Percentiles rank a stretch among this genome's conserved stretches.
These are phyloP conservation scores for Paraphaeosphaeria sporulosa DNA, from an alignment of 2,329 filamentous ascomycete genomes.

Conservation along the genomic window DNA sequence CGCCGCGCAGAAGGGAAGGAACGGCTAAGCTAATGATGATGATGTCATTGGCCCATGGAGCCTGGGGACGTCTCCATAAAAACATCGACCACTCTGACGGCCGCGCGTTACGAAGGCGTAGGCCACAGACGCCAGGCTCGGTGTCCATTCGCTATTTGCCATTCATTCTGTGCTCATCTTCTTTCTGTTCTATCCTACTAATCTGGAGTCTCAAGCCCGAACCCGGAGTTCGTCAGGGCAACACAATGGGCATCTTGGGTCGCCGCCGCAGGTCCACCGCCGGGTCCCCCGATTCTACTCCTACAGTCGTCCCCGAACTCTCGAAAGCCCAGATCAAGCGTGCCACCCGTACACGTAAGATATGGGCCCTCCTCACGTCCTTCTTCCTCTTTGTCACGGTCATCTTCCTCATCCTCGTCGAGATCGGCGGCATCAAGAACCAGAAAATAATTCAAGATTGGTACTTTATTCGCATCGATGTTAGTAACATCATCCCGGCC, in stretches of 20 bases:
- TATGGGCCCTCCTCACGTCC: conserved; percentile 70
- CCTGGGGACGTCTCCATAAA: conserved; percentile 30
- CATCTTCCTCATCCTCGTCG: conserved; percentile 81
- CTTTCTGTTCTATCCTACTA: conserved; percentile 9
- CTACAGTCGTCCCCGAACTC: conserved; percentile 36
- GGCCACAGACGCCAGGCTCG: not conserved
- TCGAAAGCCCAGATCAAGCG: conserved; percentile 48
- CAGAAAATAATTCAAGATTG: conserved; percentile 70
- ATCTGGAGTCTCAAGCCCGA: not conserved
- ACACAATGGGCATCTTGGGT: conserved; percentile 36
- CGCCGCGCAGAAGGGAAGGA: not conserved
- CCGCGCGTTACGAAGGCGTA: conserved; percentile 29
- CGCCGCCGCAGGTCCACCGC: conserved; percentile 25
- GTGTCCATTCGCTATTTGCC: conserved; percentile 11
- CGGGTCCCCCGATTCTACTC: conserved; percentile 25
- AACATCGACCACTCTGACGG: conserved; percentile 25
- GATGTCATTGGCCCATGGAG: conserved; percentile 34
- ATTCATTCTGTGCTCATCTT: conserved; percentile 6
- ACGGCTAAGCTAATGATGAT: conserved; percentile 14
- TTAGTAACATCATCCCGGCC: conserved; percentile 80
- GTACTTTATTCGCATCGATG: conserved; percentile 85
- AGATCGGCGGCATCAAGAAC: conserved; percentile 76
- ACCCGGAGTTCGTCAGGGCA: conserved; percentile 3
- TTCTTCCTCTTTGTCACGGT: conserved; percentile 76
- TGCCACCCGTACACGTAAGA: conserved; percentile 59